Percentiles rank a stretch among this genome's conserved stretches.
These are phyloP conservation scores for Achaetomiella virescens DNA, from an alignment of 495 filamentous ascomycete species.

Conservation along the genomic window DNA sequence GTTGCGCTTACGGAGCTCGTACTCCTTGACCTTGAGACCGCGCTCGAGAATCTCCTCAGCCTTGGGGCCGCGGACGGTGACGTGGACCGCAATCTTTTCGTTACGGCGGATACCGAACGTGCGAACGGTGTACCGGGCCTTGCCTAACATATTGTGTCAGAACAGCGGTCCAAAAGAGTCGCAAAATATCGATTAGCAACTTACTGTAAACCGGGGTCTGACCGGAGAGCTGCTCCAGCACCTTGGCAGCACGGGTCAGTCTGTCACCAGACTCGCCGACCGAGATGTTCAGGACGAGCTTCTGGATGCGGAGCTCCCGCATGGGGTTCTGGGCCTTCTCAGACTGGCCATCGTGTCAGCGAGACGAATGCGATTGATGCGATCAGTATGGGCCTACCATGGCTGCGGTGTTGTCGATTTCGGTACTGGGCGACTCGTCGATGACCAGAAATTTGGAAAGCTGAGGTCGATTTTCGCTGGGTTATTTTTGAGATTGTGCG, in stretches of 20 bases:
- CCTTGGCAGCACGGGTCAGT: constrained; percentile 98
- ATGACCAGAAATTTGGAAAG: constrained; percentile 16
- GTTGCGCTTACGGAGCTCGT: constrained; percentile 97
- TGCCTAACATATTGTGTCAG: constrained; percentile 52
- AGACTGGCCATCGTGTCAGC: constrained; percentile 37
- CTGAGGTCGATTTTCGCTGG: constrained; percentile 23
- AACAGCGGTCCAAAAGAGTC: background rate
- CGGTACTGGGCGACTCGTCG: constrained; percentile 18
- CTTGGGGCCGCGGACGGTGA: constrained; percentile 99
- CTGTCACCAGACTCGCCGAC: constrained; percentile 99
- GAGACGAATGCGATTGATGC: constrained; percentile 4
- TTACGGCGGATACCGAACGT: constrained; percentile 99
- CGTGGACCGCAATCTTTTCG: constrained; percentile 99
- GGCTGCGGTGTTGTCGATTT: constrained; percentile 25
- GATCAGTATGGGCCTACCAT: constrained; percentile 20
- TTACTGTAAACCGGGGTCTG: constrained; percentile 99
- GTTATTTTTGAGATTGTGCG: constrained; percentile 28
- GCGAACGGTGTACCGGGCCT: constrained; percentile 99
- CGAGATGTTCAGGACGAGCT: constrained; percentile 99
- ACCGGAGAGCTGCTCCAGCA: constrained; percentile 98
- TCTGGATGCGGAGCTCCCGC: constrained; percentile 99
- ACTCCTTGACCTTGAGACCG: constrained; percentile 99
- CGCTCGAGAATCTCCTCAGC: constrained; percentile 99
- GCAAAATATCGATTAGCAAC: constrained; percentile 13
- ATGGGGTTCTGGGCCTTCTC: constrained; percentile 93